These are phyloP conservation scores for Puccinia polysora DNA, from an alignment of 1,284 basidiomycete species.

Conservation along the genomic window DNA sequence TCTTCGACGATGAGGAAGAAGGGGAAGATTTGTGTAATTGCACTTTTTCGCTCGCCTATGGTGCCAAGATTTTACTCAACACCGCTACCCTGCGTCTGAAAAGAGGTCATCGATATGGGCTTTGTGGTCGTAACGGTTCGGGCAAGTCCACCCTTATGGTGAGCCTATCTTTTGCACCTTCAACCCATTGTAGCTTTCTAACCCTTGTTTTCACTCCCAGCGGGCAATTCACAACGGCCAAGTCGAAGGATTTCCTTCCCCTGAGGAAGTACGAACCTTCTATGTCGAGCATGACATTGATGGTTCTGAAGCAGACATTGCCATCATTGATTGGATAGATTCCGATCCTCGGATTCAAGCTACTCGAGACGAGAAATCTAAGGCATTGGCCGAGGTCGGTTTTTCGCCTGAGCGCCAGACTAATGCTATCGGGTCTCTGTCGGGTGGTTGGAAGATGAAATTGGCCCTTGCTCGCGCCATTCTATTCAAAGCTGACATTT, in stretches of 20 bases:
- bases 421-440: conserved; percentile 80
- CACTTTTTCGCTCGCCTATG: conserved; percentile 95
- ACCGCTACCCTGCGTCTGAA: conserved; percentile 92
- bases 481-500: conserved; percentile 97
- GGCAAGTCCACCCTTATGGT: conserved; percentile 97
- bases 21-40: conserved; percentile 97
- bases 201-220: conserved; percentile 37
- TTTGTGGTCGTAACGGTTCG: conserved; percentile 96
- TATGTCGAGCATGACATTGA: conserved; percentile 99
- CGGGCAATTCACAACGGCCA: conserved; percentile 60
- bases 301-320: conserved; percentile 84
- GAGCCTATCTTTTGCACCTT: conserved; percentile 61
- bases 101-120: conserved; percentile 97
- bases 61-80: conserved; percentile 96
- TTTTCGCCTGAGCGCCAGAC: conserved; percentile 81
- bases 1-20: conserved; percentile 84
- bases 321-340: conserved; percentile 82
- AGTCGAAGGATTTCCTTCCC: conserved; percentile 95
- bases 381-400: conserved; percentile 81
- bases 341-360: conserved; percentile 78
- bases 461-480: conserved; percentile 96
- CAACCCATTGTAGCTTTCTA: conserved; percentile 59
- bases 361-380: conserved; percentile 65
- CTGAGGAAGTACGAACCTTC: conserved; percentile 92
- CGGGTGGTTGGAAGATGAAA: conserved; percentile 99